phyloP scores from a whole-genome alignment of 2,329 filamentous ascomycete species.

The Amesomyces nigricolor region DNA sequence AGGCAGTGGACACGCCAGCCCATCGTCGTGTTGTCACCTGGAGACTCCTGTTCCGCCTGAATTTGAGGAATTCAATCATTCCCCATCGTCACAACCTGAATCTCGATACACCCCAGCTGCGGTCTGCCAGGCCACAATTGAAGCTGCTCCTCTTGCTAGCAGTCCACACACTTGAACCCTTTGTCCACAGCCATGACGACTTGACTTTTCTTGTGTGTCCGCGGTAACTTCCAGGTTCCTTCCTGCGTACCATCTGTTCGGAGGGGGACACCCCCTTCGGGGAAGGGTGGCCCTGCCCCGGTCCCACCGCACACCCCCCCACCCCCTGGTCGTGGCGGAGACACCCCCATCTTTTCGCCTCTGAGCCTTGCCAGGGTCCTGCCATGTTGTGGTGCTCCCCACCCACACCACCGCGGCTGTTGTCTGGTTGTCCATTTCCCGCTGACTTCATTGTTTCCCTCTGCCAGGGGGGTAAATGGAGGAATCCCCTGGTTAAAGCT shows the following conservation, averaged over 20 bases:
- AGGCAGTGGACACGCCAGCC: not conserved
- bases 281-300: constrained; percentile 3
- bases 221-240: too few species aligned
- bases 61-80: too few species aligned
- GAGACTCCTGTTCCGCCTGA: too few species aligned
- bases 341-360: constrained; percentile 17
- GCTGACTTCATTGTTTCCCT: constrained; percentile 24
- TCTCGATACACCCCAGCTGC: too few species aligned
- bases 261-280: not conserved
- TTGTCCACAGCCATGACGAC: too few species aligned
- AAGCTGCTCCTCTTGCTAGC: too few species aligned
- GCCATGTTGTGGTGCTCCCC: constrained; percentile 9
- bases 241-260: too few species aligned
- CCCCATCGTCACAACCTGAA: too few species aligned
- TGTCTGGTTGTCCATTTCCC: constrained; percentile 18
- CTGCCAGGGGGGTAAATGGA: constrained; percentile 8
- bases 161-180: too few species aligned
- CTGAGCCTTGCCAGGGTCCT: constrained; percentile 15
- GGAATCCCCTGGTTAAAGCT: constrained; percentile 20
- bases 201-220: too few species aligned
- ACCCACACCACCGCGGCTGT: constrained; percentile 10
- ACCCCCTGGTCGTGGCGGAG: constrained; percentile 14
- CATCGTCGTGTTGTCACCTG: not conserved
- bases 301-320: constrained; percentile 4
- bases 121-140: too few species aligned